Percentiles rank a stretch among this genome's conserved stretches.
These are phyloP conservation scores for Colletotrichum trifolii DNA, from an alignment of 2,329 filamentous ascomycete species.

Conservation along the genomic window DNA sequence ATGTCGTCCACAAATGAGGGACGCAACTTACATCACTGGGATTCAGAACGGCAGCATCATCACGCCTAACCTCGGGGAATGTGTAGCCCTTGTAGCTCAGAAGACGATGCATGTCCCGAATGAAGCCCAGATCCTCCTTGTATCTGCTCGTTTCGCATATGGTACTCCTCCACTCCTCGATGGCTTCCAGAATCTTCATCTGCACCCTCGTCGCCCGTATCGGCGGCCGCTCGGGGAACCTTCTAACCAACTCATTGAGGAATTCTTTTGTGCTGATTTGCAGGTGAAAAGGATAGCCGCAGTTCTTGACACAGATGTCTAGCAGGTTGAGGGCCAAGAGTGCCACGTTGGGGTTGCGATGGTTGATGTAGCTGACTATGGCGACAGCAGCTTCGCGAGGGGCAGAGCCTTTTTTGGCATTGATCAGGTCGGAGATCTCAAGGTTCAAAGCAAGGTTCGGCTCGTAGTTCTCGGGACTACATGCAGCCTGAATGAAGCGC, in stretches of 20 bases:
- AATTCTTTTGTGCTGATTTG: conserved; percentile 99
- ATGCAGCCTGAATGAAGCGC: conserved; percentile 95
- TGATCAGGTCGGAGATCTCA: conserved; percentile 96
- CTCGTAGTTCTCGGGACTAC: conserved; percentile 97
- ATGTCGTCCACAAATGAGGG: not conserved
- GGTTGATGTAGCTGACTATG: conserved; percentile 95
- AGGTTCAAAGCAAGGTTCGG: conserved; percentile 96
- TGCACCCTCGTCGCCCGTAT: conserved; percentile 88
- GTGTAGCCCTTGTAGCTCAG: conserved; percentile 97
- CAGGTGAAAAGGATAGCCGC: conserved; percentile 97
- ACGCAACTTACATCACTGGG: conserved; percentile 83
- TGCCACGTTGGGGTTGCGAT: conserved; percentile 95
- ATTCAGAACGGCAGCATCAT: conserved; percentile 96
- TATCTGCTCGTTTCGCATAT: conserved; percentile 99
- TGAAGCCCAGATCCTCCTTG: conserved; percentile 96
- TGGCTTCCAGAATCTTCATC: conserved; percentile 90
- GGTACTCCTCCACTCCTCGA: conserved; percentile 98
- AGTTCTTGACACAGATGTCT: conserved; percentile 99
- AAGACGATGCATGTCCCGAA: conserved; percentile 96
- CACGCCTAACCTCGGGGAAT: conserved; percentile 90
- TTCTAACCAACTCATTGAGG: conserved; percentile 94
- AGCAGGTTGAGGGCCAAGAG: conserved; percentile 90
- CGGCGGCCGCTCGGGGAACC: conserved; percentile 94
- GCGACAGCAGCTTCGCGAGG: conserved; percentile 94
- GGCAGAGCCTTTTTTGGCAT: conserved; percentile 95